Evolutionary conservation across 306 rosid genomes (phyloP).

Genomic region (Vicia sativa): DNA sequence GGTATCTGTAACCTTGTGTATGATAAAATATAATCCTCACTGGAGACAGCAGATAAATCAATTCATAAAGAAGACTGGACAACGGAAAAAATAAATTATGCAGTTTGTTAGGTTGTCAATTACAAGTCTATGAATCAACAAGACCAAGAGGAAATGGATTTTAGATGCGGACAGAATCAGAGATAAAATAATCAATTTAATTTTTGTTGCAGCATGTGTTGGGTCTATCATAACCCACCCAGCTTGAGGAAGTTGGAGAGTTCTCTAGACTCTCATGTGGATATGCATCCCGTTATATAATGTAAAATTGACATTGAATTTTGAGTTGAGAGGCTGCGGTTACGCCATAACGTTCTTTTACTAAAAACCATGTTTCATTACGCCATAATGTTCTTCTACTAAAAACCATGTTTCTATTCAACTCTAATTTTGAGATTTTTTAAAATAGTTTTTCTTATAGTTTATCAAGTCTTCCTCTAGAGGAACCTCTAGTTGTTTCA

Average conservation of each 20-base stretch:
- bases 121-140: neutral
- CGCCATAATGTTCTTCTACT: too few species aligned
- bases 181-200: neutral
- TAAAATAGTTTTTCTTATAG: too few species aligned
- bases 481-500: too few species aligned
- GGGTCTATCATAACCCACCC: neutral
- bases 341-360: too few species aligned
- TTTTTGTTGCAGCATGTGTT: neutral
- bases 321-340: neutral
- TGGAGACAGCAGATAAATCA: slow-evolving; percentile 31
- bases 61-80: slow-evolving; percentile 18
- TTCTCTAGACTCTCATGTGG: neutral
- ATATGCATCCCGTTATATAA: neutral
- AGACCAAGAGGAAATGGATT: slow-evolving; percentile 7
- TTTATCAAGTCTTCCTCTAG: too few species aligned
- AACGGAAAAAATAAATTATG: slow-evolving; percentile 8
- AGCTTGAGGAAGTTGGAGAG: slow-evolving; percentile 5
- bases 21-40: slow-evolving; percentile 33
- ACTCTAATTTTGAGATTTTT: too few species aligned
- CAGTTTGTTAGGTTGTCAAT: slow-evolving; percentile 10
- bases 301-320: slow-evolving; percentile 8
- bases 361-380: too few species aligned
- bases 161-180: neutral
- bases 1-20: slow-evolving; percentile 36
- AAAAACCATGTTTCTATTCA: too few species aligned